phyloP scores from a whole-genome alignment of 23 red algal species.

The Gracilariopsis chorda region DNA sequence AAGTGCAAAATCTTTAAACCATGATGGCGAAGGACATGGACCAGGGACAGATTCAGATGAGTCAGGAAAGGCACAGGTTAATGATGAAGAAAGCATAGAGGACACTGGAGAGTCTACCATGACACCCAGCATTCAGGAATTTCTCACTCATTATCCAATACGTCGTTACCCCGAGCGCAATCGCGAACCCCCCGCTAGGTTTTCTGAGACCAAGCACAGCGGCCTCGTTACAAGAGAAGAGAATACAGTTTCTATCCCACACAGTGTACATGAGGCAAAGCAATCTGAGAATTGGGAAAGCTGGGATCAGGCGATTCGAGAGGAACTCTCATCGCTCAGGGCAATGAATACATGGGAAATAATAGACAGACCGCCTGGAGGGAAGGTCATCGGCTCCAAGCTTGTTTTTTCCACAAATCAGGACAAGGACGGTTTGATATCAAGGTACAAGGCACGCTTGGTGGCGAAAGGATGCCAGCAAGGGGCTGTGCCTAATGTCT shows the following conservation, averaged over 20 bases:
- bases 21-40: too few relatives aligned
- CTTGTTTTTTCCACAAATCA: neutral
- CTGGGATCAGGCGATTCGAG: neutral
- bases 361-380: neutral
- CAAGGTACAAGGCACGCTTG: slow-evolving; percentile 1
- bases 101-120: too few relatives aligned
- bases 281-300: neutral
- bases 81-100: too few relatives aligned
- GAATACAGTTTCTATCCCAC: too few relatives aligned
- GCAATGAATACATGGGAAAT: neutral
- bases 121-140: too few relatives aligned
- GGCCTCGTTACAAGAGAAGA: neutral
- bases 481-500: neutral
- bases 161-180: neutral
- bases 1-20: too few relatives aligned
- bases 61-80: too few relatives aligned
- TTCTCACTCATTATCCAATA: neutral
- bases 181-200: neutral
- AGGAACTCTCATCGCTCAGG: neutral
- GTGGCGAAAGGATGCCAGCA: slow-evolving; percentile 21
- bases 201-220: too few relatives aligned
- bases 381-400: neutral
- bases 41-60: too few relatives aligned
- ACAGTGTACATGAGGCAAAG: neutral
- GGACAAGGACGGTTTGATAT: neutral